Conservation (phyloP, 1,284 basidiomycete species). For the Trametes hirsuta region DNA sequence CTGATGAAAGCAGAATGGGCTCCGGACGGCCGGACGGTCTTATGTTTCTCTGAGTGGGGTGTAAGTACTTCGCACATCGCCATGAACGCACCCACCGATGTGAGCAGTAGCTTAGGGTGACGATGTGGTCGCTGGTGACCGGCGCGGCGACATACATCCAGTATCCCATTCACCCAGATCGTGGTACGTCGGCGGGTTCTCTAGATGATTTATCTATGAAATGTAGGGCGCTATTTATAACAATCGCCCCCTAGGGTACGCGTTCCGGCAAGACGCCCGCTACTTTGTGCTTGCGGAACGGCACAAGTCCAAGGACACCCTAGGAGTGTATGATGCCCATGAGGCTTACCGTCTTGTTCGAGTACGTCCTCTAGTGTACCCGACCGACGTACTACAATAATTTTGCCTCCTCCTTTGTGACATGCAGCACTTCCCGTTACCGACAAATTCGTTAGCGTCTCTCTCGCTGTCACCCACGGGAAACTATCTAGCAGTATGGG, state of each 20-base stretch:
- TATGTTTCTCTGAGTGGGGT: slow-evolving; percentile 90
- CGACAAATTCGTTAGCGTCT: slow-evolving; percentile 74
- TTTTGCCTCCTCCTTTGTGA: background rate
- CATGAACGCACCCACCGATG: background rate
- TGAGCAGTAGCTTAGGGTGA: slow-evolving; percentile 67
- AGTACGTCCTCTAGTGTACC: slow-evolving; percentile 47
- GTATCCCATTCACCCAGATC: slow-evolving; percentile 76
- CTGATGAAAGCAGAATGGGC: slow-evolving; percentile 86
- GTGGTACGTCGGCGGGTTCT: slow-evolving; percentile 47
- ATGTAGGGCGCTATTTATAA: background rate
- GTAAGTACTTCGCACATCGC: slow-evolving; percentile 51
- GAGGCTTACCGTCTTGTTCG: slow-evolving; percentile 74
- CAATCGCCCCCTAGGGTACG: slow-evolving; percentile 55
- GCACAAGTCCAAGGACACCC: slow-evolving; percentile 83
- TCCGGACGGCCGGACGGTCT: slow-evolving; percentile 73
- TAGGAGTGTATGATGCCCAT: slow-evolving; percentile 79
- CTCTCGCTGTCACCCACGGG: slow-evolving; percentile 84
- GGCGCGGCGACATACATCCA: slow-evolving; percentile 77
- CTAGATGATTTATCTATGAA: background rate
- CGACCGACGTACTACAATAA: background rate
- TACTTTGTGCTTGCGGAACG: slow-evolving; percentile 85
- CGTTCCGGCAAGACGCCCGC: slow-evolving; percentile 77
- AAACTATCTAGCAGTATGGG: slow-evolving; percentile 82
- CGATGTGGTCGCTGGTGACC: slow-evolving; percentile 77
- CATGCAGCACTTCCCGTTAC: slow-evolving; percentile 78